A percentile compares a stretch with the other conserved stretches of the same genome.
These are phyloP conservation scores for Solanum acaule DNA, from an alignment of 257 asterid species.

Conservation along the genomic window DNA sequence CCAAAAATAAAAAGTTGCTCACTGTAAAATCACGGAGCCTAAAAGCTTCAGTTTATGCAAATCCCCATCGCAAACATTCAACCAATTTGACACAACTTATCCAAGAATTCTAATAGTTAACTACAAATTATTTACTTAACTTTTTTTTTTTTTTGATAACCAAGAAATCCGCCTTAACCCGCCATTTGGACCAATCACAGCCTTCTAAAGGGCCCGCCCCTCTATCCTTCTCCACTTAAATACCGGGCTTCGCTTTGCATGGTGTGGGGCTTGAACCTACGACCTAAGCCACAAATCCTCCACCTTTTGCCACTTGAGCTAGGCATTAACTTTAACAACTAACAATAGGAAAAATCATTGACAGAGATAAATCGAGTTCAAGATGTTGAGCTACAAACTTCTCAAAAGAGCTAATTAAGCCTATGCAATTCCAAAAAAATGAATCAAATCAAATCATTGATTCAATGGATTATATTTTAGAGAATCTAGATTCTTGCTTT, in stretches of 20 bases:
- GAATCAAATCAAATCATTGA: not conserved
- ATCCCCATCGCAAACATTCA: not conserved
- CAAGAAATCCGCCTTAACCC: no score
- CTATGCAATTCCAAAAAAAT: not conserved
- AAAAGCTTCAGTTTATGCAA: not conserved
- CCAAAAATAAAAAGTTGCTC: not conserved
- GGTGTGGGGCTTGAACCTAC: no score
- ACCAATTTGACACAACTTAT: not conserved
- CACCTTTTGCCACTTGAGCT: no score
- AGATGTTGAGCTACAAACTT: not conserved
- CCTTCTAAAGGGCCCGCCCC: no score
- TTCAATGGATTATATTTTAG: not conserved
- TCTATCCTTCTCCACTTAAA: no score
- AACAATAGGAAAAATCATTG: not conserved
- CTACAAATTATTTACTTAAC: not conserved
- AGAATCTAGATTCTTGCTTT: not conserved
- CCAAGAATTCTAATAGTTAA: not conserved
- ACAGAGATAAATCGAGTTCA: not conserved
- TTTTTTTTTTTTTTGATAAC: no score
- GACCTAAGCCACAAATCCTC: no score
- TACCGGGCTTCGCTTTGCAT: no score
- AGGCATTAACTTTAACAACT: not conserved
- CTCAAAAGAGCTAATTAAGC: not conserved
- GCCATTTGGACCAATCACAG: no score
- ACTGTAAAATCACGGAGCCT: not conserved